Conservation (phyloP, 805 yeast genomes). For the Suhomyces emberorum region DNA sequence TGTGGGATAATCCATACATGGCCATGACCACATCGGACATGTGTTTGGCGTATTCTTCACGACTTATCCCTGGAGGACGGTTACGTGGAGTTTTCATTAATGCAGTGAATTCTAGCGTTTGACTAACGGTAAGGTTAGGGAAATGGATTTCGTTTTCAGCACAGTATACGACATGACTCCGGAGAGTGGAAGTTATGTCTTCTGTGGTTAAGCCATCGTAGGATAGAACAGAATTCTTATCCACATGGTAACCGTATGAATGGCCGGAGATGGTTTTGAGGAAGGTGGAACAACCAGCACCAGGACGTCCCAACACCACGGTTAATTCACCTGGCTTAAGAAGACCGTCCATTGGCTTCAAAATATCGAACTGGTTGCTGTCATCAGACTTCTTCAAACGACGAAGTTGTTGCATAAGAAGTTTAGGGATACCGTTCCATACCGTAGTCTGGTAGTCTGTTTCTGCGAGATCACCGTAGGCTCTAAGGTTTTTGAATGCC, state of each 20-base stretch:
- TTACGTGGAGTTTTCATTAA: slow-evolving; percentile 58
- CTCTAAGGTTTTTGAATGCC: slow-evolving; percentile 12
- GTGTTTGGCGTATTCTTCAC: slow-evolving; percentile 37
- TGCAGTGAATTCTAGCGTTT: slow-evolving; percentile 65
- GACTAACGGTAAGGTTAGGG: slow-evolving; percentile 65
- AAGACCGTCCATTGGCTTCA: slow-evolving; percentile 64
- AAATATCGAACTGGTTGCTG: slow-evolving; percentile 42
- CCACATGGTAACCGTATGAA: slow-evolving; percentile 57
- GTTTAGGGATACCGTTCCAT: slow-evolving; percentile 8
- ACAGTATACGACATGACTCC: slow-evolving; percentile 70
- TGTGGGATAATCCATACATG: slow-evolving; percentile 49
- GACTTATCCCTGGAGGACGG: slow-evolving; percentile 51
- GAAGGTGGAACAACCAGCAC: slow-evolving; percentile 74
- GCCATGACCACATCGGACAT: slow-evolving; percentile 44
- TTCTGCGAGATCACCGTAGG: slow-evolving; percentile 11
- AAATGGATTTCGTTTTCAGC: slow-evolving; percentile 69
- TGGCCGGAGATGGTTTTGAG: slow-evolving; percentile 63
- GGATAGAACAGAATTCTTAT: slow-evolving; percentile 41
- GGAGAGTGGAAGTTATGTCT: slow-evolving; percentile 49
- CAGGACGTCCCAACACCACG: slow-evolving; percentile 77
- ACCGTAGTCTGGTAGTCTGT: slow-evolving; percentile 15
- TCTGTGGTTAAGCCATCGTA: slow-evolving; percentile 54
- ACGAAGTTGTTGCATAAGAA: slow-evolving; percentile 2
- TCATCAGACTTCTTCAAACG: slow-evolving; percentile 7
- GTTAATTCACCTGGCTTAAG: slow-evolving; percentile 62